Percentiles rank a stretch among this genome's conserved stretches.
phyloP scores from a whole-genome alignment of 116 monocot species.

The Trichopus zeylanicus region DNA sequence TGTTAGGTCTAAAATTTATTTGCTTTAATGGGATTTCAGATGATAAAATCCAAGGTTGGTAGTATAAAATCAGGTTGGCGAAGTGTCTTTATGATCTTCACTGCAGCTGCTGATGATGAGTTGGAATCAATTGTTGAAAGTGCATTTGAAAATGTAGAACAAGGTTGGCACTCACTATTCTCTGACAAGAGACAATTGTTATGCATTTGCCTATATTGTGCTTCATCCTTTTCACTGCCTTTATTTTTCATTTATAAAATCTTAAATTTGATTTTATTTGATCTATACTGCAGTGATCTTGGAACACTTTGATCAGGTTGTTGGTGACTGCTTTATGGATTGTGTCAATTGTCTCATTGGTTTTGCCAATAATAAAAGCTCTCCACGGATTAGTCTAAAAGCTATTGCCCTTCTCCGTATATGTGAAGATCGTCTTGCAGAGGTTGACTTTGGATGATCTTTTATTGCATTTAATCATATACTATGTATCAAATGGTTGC shows the following conservation, averaged over 20 bases:
- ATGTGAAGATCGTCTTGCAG: conserved; percentile 99
- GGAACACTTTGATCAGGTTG: conserved; percentile 99
- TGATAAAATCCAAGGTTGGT: conserved; percentile 95
- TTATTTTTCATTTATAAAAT: not conserved
- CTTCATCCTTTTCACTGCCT: not conserved
- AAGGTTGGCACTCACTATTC: conserved; percentile 33
- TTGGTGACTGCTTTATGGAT: conserved; percentile 99
- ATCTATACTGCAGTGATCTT: conserved; percentile 69
- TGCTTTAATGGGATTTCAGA: conserved; percentile 26
- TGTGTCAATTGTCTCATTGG: conserved; percentile 98
- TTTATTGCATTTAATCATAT: not conserved
- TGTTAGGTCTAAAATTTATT: not conserved
- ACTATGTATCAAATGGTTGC: no score
- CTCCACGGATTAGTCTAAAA: conserved; percentile 85
- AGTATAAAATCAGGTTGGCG: conserved; percentile 98
- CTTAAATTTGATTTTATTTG: not conserved
- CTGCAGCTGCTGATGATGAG: conserved; percentile 90
- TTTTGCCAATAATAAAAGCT: conserved; percentile 93
- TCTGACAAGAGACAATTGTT: not conserved
- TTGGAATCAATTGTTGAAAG: conserved; percentile 79
- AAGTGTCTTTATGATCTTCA: conserved; percentile 99
- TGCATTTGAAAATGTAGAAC: conserved; percentile 99
- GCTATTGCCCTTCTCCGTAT: conserved; percentile 96
- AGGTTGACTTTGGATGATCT: conserved; percentile 35
- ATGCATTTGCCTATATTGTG: not conserved